Evolutionary conservation across 495 filamentous ascomycete genomes (phyloP), one percentile per base, ranked within the genome.

Genomic region (Neurospora hispaniola): DNA sequence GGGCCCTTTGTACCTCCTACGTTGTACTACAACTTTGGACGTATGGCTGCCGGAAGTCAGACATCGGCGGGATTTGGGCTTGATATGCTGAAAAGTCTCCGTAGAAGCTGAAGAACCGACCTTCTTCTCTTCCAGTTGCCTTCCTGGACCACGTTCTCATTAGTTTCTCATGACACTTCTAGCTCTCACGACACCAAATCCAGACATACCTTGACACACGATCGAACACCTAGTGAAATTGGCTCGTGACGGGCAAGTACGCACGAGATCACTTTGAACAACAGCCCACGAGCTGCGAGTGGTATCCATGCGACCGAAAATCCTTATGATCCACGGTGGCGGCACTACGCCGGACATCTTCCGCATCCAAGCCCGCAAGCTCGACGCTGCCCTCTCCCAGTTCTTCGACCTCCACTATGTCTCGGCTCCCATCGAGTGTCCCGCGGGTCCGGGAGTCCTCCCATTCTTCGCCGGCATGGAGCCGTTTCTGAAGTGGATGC

Each of bases 261-360:
- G 8, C 27, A 62, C 12, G 20, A 16, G 14, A 2, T 62, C 1
- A 0, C 5, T 7, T 5, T 9, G 20, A 4, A 59, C 20, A 0
- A 0, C 20, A 59, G 23, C 10, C 10, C 23, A 31, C 2, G 0
- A 62, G 23, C 14, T 35, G 23, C 27, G 1, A 31, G 3, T 0
- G 6, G 14, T 18, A 5, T 44, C 11, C 39, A 69, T 66, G 69
- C 73, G 68, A 44, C 77, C 77, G n/a, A 78, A 73, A 69, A 74
- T 79, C 42, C 74, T 80, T 39, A 76, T 75, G 73, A 75, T 79
- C 48, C 76, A 79, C 75, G 78, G 78, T 73, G 72, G 62, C 39
- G 73, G 79, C 73, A 76, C 74, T 8, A 78, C 75, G 46, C 69
- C 75, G 8, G 38, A 41, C 10, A 81, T 81, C 70, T 81, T 81